Base-by-base conservation (phyloP, 345 rosid genomes). In the Melaleuca alternifolia region DNA sequence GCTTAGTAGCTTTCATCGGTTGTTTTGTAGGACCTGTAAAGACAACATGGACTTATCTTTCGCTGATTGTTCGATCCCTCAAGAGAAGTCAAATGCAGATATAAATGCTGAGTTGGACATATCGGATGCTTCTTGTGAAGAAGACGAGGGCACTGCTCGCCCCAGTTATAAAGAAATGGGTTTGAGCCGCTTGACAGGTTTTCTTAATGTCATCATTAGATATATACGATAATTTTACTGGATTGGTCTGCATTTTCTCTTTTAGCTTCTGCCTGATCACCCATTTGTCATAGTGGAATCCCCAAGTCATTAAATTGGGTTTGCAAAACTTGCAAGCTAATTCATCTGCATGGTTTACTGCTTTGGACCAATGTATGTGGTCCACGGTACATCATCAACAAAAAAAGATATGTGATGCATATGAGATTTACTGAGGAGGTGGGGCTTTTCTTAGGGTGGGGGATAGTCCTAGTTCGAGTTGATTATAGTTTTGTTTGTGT, bases 71-170 rank as follows among this genome's bases (percentile, higher is more conserved):
- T 92, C 97, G 88, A 90, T 88, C 83, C 85, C 93, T 77, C 99
- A 97, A 94, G 99, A 97, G 93, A 97, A 93, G 93, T 93, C 98
- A 86, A 95, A 95, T 91, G 97, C 92, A 86, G 99, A 97, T 76
- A 97, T 97, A 86, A 97, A 97, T 88, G 94, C 91, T 11, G 98
- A 97, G 93, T 92, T 97, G 92, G 99, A 98, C 86, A 85, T 97
- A 92, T 94, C 98, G 84, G 95, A 96, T 87, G 94, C 89, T 37
- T 85, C 89, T 85, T 30, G 89, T 75, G 99, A 96, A 86, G 99
- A 96, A 90, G 99, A 95, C 85, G 95, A 90, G 84, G 91, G 85
- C 88, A 94, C 93, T 92, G 88, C 90, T 84, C 90, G 84, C 88
- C 86, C 83, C 61, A 92, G 93, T 88, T 87, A 89, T 81, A 91